These are phyloP conservation scores for Globisporangium okanoganense DNA, from an alignment of 352 stramenopile genomes.

Conservation along the genomic window DNA sequence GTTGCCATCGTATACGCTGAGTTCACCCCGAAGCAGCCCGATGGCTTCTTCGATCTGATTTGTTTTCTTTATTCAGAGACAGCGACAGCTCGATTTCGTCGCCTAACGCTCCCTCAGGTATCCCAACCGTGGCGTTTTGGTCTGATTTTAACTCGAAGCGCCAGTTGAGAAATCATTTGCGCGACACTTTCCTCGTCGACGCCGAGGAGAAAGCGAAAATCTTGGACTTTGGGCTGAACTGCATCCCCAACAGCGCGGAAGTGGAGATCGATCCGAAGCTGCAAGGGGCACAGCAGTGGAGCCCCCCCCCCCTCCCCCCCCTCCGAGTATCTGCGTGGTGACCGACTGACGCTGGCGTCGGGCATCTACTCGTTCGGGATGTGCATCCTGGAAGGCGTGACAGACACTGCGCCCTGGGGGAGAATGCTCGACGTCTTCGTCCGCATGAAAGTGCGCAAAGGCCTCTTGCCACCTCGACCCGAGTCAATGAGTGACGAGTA, in stretches of 20 bases:
- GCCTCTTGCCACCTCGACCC: background rate
- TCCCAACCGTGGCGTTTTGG: too few species aligned
- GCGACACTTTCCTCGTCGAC: conserved; percentile 16
- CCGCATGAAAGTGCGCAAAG: conserved; percentile 3
- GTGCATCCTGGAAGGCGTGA: conserved; percentile 16
- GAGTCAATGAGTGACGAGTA: background rate
- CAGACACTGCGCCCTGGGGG: conserved; percentile 1
- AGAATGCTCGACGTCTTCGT: conserved; percentile 4
- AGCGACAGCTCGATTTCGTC: too few species aligned
- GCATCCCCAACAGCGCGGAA: conserved; percentile 4
- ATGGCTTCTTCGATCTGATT: too few species aligned
- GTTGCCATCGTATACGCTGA: too few species aligned
- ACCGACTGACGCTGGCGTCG: conserved; percentile 3
- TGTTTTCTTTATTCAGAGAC: too few species aligned
- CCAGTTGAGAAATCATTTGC: too few species aligned
- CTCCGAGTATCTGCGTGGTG: conserved; percentile 2
- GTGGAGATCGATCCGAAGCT: background rate
- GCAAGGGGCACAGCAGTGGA: conserved; percentile 6
- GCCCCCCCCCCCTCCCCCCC: too few species aligned
- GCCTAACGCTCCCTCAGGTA: too few species aligned
- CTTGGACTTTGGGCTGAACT: conserved; percentile 21
- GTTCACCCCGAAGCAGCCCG: too few species aligned
- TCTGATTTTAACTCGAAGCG: too few species aligned
- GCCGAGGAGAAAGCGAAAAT: conserved; percentile 21
- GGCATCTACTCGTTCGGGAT: conserved; percentile 17